Evolutionary conservation across 768 basidiomycete species (phyloP).

Genomic region (Boletus sp.): DNA sequence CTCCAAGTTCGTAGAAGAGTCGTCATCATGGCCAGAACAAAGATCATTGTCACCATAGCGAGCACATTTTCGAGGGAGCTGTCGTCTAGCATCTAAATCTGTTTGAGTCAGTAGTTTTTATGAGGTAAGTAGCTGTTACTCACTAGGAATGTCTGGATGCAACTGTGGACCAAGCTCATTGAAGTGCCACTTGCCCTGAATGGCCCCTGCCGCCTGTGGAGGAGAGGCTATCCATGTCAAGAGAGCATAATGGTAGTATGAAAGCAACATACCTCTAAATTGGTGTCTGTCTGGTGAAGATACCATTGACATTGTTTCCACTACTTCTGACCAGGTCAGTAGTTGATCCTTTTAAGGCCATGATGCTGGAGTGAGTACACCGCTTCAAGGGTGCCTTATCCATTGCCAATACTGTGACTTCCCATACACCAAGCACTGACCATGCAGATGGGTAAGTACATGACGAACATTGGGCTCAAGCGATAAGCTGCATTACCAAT

Average conservation of each 20-base stretch:
- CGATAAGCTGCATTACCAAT: too few relatives aligned
- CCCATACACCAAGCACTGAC: too few relatives aligned
- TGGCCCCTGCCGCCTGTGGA: not conserved
- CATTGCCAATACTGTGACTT: too few relatives aligned
- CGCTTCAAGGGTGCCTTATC: too few relatives aligned
- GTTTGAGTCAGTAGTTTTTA: not conserved
- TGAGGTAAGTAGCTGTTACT: not conserved
- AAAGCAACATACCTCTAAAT: not conserved
- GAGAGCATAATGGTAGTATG: too few relatives aligned
- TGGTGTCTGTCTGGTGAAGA: not conserved
- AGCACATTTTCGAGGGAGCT: not conserved
- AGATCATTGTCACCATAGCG: not conserved
- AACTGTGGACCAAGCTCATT: not conserved
- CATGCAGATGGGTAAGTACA: too few relatives aligned
- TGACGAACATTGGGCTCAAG: too few relatives aligned
- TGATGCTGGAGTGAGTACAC: too few relatives aligned
- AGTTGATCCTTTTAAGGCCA: too few relatives aligned
- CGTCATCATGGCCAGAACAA: not conserved
- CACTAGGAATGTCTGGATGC: not conserved
- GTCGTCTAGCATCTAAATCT: not conserved
- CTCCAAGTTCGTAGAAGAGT: not conserved
- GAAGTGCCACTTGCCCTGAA: not conserved
- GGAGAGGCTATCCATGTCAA: not conserved
- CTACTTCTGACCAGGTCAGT: too few relatives aligned
- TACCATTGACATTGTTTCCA: too few relatives aligned